A percentile compares a stretch with the other conserved stretches of the same genome.
phyloP scores from a whole-genome alignment of 2,329 filamentous ascomycete genomes.

The Emydomyces testavorans region DNA sequence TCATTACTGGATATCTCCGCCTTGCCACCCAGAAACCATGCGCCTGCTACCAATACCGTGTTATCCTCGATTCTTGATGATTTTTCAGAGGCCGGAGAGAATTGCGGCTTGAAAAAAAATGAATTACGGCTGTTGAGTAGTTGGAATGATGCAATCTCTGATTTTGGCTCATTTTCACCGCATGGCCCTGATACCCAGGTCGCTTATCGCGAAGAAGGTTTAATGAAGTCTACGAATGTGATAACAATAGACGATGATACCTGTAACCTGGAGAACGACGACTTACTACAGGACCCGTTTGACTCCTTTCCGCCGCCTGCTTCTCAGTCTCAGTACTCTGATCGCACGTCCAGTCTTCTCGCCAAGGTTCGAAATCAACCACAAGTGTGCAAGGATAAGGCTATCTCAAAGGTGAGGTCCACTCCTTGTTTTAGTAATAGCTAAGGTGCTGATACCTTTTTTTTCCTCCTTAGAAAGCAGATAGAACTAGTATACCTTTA shows the following conservation, averaged over 20 bases:
- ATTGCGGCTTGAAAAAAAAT: neutral
- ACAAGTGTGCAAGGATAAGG: neutral
- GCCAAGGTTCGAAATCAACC: conserved; percentile 23
- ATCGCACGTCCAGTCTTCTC: conserved; percentile 32
- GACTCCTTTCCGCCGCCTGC: conserved; percentile 16
- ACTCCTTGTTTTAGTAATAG: neutral
- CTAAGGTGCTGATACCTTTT: conserved; percentile 14
- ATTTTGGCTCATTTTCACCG: conserved; percentile 36
- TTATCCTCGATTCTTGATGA: conserved; percentile 8
- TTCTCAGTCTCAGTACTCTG: conserved; percentile 26
- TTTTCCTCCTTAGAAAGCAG: conserved; percentile 14
- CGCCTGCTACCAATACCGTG: neutral
- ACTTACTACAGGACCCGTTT: conserved; percentile 18
- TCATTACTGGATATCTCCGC: conserved; percentile 16
- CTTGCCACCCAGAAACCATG: conserved; percentile 5
- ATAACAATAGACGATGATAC: conserved; percentile 31
- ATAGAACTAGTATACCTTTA: neutral
- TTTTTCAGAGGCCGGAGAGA: conserved; percentile 2
- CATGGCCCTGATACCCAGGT: conserved; percentile 25
- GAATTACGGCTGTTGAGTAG: neutral
- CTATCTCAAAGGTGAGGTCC: conserved; percentile 12
- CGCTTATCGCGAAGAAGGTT: neutral
- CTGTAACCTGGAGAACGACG: conserved; percentile 13
- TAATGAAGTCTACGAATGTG: conserved; percentile 20
- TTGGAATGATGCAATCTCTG: conserved; percentile 23